Base-by-base conservation (phyloP, 2,329 filamentous ascomycete species). In the Keithomyces neogunnii region DNA sequence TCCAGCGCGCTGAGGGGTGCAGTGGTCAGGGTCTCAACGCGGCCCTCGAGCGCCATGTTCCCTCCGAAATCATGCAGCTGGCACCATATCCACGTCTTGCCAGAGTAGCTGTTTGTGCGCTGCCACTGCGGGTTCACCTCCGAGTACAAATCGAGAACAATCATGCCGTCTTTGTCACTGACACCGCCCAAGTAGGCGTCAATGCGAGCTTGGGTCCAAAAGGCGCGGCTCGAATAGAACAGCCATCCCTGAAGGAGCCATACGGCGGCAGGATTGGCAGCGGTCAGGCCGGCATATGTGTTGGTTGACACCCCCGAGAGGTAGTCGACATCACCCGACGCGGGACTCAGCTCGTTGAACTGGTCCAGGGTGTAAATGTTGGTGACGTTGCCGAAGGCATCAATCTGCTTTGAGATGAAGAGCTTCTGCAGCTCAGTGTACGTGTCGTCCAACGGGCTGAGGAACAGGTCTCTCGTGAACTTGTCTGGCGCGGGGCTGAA, bases 21-120 rank as follows among this genome's bases (percentile, higher is more conserved):
- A 39, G 69, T 60, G 0, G 75, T 78, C 5, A 77, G 56, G 39
- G 76, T 77, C 50, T 68, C 60, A 13, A 78, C 65, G 53, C 77
- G 75, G 1, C 75, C 75, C 53, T 77, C 77, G 1, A 78, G 54
- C 0, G 73, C 74, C 64, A 70, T 67, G 55, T 72, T 76, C 13
- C 71, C 73, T 5, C 75, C 75, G 52, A 73, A 78, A 53, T 70
- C 67, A 55, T 78, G 76, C 5, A 79, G 60, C 55, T 77, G 64
- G 55, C 74, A 77, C 76, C 76, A 78, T 36, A 78, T 71, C 75
- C 75, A 79, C 0, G 73, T 70, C 55, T 77, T 77, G 19, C 75
- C 74, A 52, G 69, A 73, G 58, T 76, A 80, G 0, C 69, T 72
- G 13, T 73, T 66, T 0, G 74, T 76, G 7, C 72, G 65, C 55